Evolutionary conservation across 2,329 filamentous ascomycete genomes (phyloP).

Genomic region (Diaporthe sp.): DNA sequence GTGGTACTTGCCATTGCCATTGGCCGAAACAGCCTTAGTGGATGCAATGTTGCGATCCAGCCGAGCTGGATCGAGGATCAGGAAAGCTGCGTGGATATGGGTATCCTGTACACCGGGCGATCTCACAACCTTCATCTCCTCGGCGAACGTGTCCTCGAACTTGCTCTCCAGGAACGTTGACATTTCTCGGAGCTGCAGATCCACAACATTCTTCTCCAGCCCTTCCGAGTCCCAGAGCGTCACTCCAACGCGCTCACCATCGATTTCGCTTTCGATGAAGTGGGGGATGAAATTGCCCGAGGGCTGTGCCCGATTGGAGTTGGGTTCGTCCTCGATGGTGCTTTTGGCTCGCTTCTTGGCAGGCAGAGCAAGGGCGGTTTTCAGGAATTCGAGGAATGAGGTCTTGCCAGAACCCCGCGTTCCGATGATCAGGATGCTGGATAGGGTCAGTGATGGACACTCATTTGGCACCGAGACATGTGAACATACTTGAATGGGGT

Average conservation of each 20-base stretch:
- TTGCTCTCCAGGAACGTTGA: conserved; percentile 95
- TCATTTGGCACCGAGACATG: neutral
- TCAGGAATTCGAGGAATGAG: conserved; percentile 96
- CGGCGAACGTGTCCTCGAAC: conserved; percentile 96
- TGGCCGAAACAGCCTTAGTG: conserved; percentile 68
- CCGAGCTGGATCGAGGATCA: conserved; percentile 88
- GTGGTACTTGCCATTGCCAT: conserved; percentile 64
- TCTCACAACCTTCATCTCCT: conserved; percentile 97
- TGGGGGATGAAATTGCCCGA: conserved; percentile 85
- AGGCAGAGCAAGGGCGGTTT: conserved; percentile 86
- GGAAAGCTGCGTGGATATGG: conserved; percentile 95
- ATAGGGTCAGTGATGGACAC: conserved; percentile 31
- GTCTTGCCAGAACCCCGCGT: conserved; percentile 92
- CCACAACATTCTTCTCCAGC: conserved; percentile 93
- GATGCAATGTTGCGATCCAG: conserved; percentile 86
- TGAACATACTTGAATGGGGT: conserved; percentile 96
- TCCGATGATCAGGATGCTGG: conserved; percentile 90
- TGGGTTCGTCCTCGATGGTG: conserved; percentile 70
- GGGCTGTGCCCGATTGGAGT: conserved; percentile 65
- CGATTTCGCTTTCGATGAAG: conserved; percentile 95
- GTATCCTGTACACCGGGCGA: conserved; percentile 95
- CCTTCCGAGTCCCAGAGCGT: conserved; percentile 98
- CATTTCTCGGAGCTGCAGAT: conserved; percentile 93
- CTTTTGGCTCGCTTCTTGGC: conserved; percentile 78
- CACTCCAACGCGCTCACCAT: conserved; percentile 89